Evolutionary conservation across 140 eudicot species (phyloP).

Genomic region (Flaveria floridana): DNA sequence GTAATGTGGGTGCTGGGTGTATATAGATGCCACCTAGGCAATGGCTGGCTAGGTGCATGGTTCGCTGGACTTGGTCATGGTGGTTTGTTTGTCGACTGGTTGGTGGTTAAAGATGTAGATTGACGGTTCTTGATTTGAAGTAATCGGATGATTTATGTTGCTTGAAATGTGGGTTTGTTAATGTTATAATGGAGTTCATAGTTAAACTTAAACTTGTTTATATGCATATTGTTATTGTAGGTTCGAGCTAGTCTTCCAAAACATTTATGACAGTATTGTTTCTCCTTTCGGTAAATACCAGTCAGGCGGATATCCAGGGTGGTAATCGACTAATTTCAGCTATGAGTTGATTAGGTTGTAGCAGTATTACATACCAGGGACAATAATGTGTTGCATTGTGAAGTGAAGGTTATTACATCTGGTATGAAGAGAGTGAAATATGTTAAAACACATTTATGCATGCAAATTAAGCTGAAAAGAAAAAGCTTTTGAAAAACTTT

Average conservation of each 20-base stretch:
- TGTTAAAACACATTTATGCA: too few relatives aligned
- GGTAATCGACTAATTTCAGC: background rate
- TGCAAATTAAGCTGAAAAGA: too few relatives aligned
- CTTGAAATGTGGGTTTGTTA: conserved; percentile 32
- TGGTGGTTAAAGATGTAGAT: conserved; percentile 34
- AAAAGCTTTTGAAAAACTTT: too few relatives aligned
- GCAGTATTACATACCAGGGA: too few relatives aligned
- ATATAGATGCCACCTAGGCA: conserved; percentile 27
- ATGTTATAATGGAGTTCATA: conserved; percentile 22
- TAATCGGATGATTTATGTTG: conserved; percentile 24
- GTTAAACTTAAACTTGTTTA: conserved; percentile 9
- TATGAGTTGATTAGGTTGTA: too few relatives aligned
- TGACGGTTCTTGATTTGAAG: conserved; percentile 20
- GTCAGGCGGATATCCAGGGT: background rate
- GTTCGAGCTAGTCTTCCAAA: background rate
- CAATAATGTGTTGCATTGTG: too few relatives aligned
- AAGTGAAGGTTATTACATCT: too few relatives aligned
- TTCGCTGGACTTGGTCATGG: conserved; percentile 20
- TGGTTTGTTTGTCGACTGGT: conserved; percentile 32
- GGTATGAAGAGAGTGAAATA: too few relatives aligned
- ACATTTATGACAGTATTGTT: background rate
- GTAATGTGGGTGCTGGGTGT: conserved; percentile 38
- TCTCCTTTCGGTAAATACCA: background rate
- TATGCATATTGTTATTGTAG: background rate
- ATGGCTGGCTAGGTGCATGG: conserved; percentile 17